Percentiles rank a stretch among this genome's conserved stretches.
Conservation (phyloP, 2,329 filamentous ascomycete species). For the Penicillium italicum region DNA sequence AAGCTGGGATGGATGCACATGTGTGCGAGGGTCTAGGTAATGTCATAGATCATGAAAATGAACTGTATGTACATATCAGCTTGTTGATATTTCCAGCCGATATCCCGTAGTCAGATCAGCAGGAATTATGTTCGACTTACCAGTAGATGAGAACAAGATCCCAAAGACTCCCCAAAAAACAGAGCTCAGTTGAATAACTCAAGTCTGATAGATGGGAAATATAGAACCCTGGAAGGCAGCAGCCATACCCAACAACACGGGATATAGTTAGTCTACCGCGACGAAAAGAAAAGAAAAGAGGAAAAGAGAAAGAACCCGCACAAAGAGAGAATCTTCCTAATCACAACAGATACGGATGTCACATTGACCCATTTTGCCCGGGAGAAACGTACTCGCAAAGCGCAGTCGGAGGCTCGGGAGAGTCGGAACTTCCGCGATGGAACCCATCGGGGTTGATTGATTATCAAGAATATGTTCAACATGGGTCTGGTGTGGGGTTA, state of each 20-base stretch:
- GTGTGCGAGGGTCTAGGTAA: background rate
- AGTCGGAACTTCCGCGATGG: constrained; percentile 21
- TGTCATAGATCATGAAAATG: background rate
- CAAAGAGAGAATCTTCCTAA: background rate
- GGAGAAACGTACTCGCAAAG: background rate
- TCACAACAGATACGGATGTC: background rate
- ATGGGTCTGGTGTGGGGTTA: background rate
- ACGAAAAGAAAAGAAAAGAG: background rate
- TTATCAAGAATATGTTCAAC: constrained; percentile 5
- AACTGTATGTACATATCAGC: background rate
- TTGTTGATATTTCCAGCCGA: background rate
- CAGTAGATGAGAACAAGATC: background rate
- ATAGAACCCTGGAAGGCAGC: background rate
- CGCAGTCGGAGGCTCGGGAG: constrained; percentile 18
- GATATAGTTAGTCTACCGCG: background rate
- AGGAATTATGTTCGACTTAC: background rate
- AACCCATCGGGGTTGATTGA: background rate
- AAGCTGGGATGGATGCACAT: background rate
- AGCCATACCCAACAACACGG: background rate
- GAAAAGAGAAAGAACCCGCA: no score
- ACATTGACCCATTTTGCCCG: constrained; percentile 1
- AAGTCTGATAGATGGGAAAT: background rate
- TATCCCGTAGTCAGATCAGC: background rate
- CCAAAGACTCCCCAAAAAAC: background rate
- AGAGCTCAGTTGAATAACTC: background rate